Base-by-base conservation (phyloP, 179 eudicot species). In the Carnegiea gigantea region DNA sequence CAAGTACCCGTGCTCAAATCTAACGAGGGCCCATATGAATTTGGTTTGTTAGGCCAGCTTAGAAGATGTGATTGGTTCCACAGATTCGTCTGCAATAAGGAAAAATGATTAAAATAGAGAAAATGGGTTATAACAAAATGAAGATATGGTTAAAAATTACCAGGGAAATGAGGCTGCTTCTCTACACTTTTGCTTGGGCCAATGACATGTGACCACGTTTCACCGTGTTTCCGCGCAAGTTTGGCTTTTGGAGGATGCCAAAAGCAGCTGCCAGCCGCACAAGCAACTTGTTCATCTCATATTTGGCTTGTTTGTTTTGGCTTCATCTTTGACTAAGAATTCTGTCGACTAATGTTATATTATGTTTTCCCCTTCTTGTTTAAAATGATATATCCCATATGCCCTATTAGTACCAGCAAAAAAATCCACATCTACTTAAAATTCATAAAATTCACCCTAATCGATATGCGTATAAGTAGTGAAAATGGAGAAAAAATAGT, bases 241-340 rank as follows among this genome's bases (percentile, higher is more conserved):
- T 79, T 38, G 68, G 77, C 82, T 79, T 71, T 70, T 79, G 82
- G 68, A 54, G 38, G 67, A 21, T 57, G 54, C 26, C 70, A 79
- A 79, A 79, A 53, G 82, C 48, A 79, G 74, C 40, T 57, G n/a
- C 68, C 68, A 67, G 72, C 72, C 48, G 48, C 82, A 79, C 82
- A 70, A 21, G 51, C 65, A 36, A 73, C 20, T 70, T 54, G 24
- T 4, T 24, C 8, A 59, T 54, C 17, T 5, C 30, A 78, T 23
- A 44, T 8, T 49, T 17, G 33, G 24, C 14, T 49, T 17, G 48
- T 21, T 36, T 15, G 5, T 68, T 51, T 79, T 70, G 38, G 53
- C 73, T 71, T 54, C 54, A 33, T 75, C 70, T 71, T 79, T 79
- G 53, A 79, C 77, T 53, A 23, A 15, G 9, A 48, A 23, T 65